Evolutionary conservation across 176 grass and related monocot species (phyloP), one percentile per base, ranked within the genome.

Genomic region (Oryza meridionalis): DNA sequence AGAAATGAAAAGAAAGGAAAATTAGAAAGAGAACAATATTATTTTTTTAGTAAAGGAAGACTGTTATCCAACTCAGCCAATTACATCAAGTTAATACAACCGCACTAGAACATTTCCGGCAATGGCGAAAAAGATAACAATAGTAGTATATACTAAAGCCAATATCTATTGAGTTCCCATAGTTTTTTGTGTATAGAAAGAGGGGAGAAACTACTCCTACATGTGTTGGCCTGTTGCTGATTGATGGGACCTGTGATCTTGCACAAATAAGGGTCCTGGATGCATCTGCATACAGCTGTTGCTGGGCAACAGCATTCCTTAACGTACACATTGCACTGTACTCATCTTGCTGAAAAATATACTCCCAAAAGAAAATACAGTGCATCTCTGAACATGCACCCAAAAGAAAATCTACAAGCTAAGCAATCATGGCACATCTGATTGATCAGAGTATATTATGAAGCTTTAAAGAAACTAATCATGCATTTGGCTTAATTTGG

Each of bases 221-320:
- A 33, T 26, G 22, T 67, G 16, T n/a, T 61, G 55, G 21, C 25
- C 17, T 31, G 72, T 27, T 65, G 8, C 32, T 58, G 78, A 72
- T 72, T 38, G 87, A 90, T 77, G 78, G 65, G 77, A 85, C 83
- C 58, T 25, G 44, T 88, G 86, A 88, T 84, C 59, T 84, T 84
- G 77, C 88, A 85, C 77, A 24, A 63, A 81, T 50, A 70, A 64
- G 64, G 50, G 11, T 7, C 16, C 70, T 75, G 29, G 5, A 27
- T 63, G 58, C 21, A 10, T 2, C 70, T 70, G 77, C 22, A 47
- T n/a, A 76, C 67, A 35, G 55, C 55, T 71, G 78, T 29, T 68
- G 73, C 73, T 40, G 69, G 31, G 38, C 38, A 75, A 65, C 61
- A 68, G 70, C 62, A 75, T 67, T 75, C 77, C 70, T 67, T 59